Percentiles rank a stretch among this genome's conserved stretches.
Evolutionary conservation across 306 rosid genomes (phyloP).

Genomic region (Dalbergia cochinchinensis): DNA sequence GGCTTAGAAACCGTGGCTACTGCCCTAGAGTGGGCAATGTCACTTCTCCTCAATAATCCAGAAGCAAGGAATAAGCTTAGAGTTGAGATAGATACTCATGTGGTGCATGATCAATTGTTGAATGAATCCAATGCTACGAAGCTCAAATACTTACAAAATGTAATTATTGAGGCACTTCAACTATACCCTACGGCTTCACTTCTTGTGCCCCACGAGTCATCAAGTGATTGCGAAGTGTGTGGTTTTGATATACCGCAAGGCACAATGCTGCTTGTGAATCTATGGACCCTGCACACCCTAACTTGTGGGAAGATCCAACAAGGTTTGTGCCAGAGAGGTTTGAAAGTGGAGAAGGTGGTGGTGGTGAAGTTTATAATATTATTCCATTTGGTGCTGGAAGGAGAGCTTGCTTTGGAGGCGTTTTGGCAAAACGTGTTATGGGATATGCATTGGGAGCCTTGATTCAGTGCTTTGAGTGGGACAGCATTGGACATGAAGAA

Average conservation of each 20-base stretch:
- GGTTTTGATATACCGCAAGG: slow-evolving; percentile 57
- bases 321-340: slow-evolving; percentile 62
- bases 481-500: slow-evolving; percentile 11
- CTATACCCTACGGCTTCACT: slow-evolving; percentile 52
- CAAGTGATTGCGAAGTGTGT: slow-evolving; percentile 44
- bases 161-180: slow-evolving; percentile 57
- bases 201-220: slow-evolving; percentile 54
- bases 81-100: slow-evolving; percentile 36
- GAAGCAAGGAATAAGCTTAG: slow-evolving; percentile 36
- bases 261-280: slow-evolving; percentile 53
- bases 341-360: slow-evolving; percentile 2
- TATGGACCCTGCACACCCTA: slow-evolving; percentile 59
- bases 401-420: slow-evolving; percentile 59
- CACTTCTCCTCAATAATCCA: slow-evolving; percentile 63
- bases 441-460: slow-evolving; percentile 42
- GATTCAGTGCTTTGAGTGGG: slow-evolving; percentile 54
- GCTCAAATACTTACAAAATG: slow-evolving; percentile 46
- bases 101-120: slow-evolving; percentile 39
- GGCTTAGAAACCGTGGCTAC: slow-evolving; percentile 57
- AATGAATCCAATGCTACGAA: slow-evolving; percentile 11
- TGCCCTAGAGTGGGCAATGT: slow-evolving; percentile 62
- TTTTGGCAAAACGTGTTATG: slow-evolving; percentile 43
- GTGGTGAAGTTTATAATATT: slow-evolving; percentile 22
- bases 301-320: slow-evolving; percentile 49
- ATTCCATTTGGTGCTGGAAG: slow-evolving; percentile 67